Conservation (phyloP, 2,329 filamentous ascomycete species). For the Trichoderma sp. region DNA sequence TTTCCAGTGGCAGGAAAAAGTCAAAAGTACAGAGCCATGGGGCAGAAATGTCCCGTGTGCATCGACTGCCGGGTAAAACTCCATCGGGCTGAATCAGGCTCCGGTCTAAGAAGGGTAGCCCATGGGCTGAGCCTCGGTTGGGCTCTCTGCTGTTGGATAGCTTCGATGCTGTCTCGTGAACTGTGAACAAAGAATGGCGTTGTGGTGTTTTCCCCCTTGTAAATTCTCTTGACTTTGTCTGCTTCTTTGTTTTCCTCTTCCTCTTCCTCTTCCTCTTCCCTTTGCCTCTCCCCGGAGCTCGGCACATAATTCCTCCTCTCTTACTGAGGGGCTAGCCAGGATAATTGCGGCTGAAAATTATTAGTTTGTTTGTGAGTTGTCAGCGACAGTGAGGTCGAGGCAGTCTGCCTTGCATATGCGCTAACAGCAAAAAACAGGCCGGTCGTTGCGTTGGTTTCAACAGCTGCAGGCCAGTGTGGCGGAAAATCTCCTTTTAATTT, state of each 20-base stretch:
- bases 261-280: background rate
- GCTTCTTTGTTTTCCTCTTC: background rate
- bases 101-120: background rate
- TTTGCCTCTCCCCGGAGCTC: background rate
- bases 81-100: slow-evolving; percentile 7
- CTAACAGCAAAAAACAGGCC: background rate
- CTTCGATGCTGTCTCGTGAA: background rate
- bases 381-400: background rate
- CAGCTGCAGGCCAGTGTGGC: background rate
- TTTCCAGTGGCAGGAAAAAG: background rate
- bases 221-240: background rate
- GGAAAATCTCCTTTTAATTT: background rate
- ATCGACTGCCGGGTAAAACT: background rate
- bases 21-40: too few relatives aligned
- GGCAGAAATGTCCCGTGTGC: background rate
- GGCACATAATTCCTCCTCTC: background rate
- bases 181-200: background rate
- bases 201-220: background rate
- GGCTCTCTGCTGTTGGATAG: background rate
- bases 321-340: background rate
- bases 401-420: slow-evolving; percentile 7
- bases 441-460: background rate
- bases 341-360: slow-evolving; percentile 13
- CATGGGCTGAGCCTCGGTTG: background rate
- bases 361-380: slow-evolving; percentile 1